Evolutionary conservation across 75 land plant species (phyloP).

Genomic region (Chamaecyparis obtusa): DNA sequence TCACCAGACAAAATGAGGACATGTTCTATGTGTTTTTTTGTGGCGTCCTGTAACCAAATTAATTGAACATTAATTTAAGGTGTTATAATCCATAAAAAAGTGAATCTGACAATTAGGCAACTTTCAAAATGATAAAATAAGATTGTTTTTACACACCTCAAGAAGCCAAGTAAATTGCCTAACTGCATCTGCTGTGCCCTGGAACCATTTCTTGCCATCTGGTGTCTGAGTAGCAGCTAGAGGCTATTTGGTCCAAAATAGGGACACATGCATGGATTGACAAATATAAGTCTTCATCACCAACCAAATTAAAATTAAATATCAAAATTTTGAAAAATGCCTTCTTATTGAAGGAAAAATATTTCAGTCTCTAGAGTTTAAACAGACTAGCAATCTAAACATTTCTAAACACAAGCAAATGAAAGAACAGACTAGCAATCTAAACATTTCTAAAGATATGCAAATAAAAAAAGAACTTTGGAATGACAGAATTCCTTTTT

Average conservation of each 20-base stretch:
- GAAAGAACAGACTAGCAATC: background rate
- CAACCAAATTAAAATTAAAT: background rate
- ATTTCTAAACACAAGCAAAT: background rate
- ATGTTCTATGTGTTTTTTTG: conserved; percentile 46
- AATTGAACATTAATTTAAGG: background rate
- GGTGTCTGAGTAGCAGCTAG: conserved; percentile 82
- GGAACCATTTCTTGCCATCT: conserved; percentile 74
- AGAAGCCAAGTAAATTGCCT: conserved; percentile 76
- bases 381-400: background rate
- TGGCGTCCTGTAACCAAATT: conserved; percentile 40
- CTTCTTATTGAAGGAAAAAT: background rate
- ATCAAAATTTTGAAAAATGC: background rate
- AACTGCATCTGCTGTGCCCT: conserved; percentile 85
- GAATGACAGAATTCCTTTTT: background rate
- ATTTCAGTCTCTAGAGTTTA: background rate
- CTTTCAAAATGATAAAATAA: background rate
- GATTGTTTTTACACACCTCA: conserved; percentile 35
- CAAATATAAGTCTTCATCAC: background rate
- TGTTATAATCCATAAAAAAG: background rate
- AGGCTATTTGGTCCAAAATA: conserved; percentile 15
- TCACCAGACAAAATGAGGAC: conserved; percentile 65
- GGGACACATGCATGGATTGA: background rate
- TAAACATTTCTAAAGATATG: background rate
- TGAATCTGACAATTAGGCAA: background rate
- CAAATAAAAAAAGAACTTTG: background rate